Percentiles rank a stretch among this genome's conserved stretches.
Conservation (phyloP, 1,284 basidiomycete species). For the Pseudozyma pruni region DNA sequence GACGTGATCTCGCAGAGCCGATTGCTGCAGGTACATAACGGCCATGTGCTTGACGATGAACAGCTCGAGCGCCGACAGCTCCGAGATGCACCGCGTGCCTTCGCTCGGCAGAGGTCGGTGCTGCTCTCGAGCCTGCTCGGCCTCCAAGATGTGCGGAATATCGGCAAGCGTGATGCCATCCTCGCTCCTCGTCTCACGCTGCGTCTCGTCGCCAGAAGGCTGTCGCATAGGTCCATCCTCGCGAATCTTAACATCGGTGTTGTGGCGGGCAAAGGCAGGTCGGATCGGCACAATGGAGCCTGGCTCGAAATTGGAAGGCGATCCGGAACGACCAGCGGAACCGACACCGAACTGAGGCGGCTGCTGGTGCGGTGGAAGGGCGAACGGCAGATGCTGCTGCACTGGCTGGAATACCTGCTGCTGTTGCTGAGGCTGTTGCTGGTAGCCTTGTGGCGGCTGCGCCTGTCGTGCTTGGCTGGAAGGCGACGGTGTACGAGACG, state of each 20-base stretch:
- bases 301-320: conserved; percentile 32
- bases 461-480: conserved; percentile 16
- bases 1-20: conserved; percentile 76
- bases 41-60: conserved; percentile 93
- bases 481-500: conserved; percentile 38
- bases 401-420: conserved; percentile 40
- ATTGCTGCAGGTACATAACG: conserved; percentile 79
- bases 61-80: conserved; percentile 84
- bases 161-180: conserved; percentile 95
- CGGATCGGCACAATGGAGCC: conserved; percentile 72
- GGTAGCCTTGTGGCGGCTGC: conserved; percentile 25
- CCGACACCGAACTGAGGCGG: conserved; percentile 32
- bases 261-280: conserved; percentile 80
- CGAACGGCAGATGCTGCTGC: conserved; percentile 43
- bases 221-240: conserved; percentile 73
- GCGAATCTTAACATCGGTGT: conserved; percentile 87
- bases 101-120: conserved; percentile 77
- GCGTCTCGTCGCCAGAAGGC: conserved; percentile 57
- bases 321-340: conserved; percentile 19
- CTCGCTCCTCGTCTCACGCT: conserved; percentile 70
- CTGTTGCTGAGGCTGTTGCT: conserved; percentile 22
- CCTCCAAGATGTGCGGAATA: conserved; percentile 90
- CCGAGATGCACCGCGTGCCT: conserved; percentile 81
- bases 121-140: conserved; percentile 87
- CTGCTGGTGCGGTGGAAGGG: conserved; percentile 64